Conservation (phyloP, 768 basidiomycete species). For the Tulasnella sp. region DNA sequence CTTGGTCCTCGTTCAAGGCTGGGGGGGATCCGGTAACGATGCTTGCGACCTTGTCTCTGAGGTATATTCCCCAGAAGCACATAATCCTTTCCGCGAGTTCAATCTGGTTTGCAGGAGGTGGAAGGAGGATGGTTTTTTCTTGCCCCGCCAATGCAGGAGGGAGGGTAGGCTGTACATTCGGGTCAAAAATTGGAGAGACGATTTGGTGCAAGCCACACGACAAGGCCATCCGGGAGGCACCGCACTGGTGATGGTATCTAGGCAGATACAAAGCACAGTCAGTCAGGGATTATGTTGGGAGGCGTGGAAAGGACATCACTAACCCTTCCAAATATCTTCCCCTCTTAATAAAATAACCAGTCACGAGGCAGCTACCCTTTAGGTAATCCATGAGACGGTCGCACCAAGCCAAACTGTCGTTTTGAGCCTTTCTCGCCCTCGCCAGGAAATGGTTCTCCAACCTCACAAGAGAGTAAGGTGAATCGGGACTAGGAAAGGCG, state of each 20-base stretch:
- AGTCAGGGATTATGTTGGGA: neutral
- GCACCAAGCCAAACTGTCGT: conserved; percentile 20
- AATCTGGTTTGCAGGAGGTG: neutral
- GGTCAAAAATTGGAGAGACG: conserved; percentile 8
- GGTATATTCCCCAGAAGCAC: conserved; percentile 18
- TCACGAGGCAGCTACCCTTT: neutral
- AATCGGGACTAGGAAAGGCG: neutral
- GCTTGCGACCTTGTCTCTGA: neutral
- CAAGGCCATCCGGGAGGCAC: conserved; percentile 66
- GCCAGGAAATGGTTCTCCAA: conserved; percentile 24
- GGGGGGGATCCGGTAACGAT: neutral
- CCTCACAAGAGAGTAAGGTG: conserved; percentile 11
- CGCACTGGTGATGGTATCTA: conserved; percentile 44
- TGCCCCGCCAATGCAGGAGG: neutral
- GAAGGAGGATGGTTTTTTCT: neutral
- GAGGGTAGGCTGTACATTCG: neutral
- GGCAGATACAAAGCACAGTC: neutral
- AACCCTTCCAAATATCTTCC: conserved; percentile 21
- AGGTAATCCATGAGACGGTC: conserved; percentile 20
- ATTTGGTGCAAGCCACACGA: conserved; percentile 56
- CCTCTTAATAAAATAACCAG: neutral
- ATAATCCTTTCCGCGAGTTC: conserved; percentile 21
- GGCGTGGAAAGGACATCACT: neutral
- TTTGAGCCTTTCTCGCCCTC: conserved; percentile 21
- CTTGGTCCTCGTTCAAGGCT: neutral